phyloP scores from a whole-genome alignment of 176 grass and related monocot genomes.

The Tillandsia fasciculata region DNA sequence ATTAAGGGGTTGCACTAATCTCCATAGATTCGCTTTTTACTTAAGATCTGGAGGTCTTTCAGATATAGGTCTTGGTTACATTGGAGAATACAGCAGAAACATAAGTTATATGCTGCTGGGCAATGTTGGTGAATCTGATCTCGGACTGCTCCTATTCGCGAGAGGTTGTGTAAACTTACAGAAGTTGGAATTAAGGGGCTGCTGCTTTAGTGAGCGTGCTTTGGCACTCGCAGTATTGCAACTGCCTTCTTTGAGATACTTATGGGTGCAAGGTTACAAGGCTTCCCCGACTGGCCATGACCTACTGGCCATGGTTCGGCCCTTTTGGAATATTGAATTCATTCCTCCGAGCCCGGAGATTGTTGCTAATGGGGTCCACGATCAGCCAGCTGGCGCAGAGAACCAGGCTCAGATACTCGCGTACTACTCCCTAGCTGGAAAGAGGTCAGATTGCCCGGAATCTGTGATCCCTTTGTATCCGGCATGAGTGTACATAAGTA shows the following conservation, averaged over 20 bases:
- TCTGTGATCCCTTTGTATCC: slow-evolving; percentile 11
- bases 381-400: neutral
- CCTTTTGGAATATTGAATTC: slow-evolving; percentile 35
- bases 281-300: slow-evolving; percentile 3
- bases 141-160: slow-evolving; percentile 7
- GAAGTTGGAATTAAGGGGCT: slow-evolving; percentile 20
- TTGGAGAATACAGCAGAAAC: slow-evolving; percentile 6
- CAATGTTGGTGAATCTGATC: slow-evolving; percentile 17
- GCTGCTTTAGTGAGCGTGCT: slow-evolving; percentile 14
- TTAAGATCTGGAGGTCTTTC: slow-evolving; percentile 20
- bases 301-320: slow-evolving; percentile 13
- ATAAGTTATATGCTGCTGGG: slow-evolving; percentile 6
- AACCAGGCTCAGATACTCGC: slow-evolving; percentile 25
- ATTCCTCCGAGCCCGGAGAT: slow-evolving; percentile 5
- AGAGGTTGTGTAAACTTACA: neutral
- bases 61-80: slow-evolving; percentile 3
- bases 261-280: slow-evolving; percentile 34
- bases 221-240: slow-evolving; percentile 13
- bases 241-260: slow-evolving; percentile 25
- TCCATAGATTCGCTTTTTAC: slow-evolving; percentile 17
- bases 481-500: neutral
- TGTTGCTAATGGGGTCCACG: neutral
- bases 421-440: slow-evolving; percentile 29
- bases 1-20: slow-evolving; percentile 17
- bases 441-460: slow-evolving; percentile 17